Evolutionary conservation across 805 yeast genomes (phyloP).

Genomic region (Candida verbasci): DNA sequence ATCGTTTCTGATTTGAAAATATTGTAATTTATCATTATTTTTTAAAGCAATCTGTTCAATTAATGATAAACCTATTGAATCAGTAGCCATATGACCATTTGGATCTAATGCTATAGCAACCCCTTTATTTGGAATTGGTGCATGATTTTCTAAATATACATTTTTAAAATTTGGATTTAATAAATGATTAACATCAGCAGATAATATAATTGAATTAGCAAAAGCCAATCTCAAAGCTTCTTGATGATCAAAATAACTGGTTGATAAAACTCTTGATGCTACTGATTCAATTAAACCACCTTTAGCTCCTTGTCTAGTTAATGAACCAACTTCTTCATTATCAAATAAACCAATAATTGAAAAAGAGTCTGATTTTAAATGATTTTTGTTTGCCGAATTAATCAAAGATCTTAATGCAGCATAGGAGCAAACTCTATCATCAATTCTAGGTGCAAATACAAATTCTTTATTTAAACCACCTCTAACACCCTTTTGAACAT

Average conservation of each 20-base stretch:
- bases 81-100: constrained; percentile 82
- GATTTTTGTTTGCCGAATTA: constrained; percentile 24
- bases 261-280: constrained; percentile 50
- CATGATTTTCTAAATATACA: constrained; percentile 74
- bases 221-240: constrained; percentile 39
- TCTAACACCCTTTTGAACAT: constrained; percentile 71
- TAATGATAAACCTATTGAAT: constrained; percentile 65
- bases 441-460: constrained; percentile 77
- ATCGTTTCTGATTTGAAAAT: constrained; percentile 83
- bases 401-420: constrained; percentile 64
- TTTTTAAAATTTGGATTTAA: constrained; percentile 69
- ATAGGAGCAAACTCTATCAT: constrained; percentile 77
- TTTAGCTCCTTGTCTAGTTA: constrained; percentile 75
- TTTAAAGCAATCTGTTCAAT: constrained; percentile 63
- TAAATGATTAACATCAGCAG: constrained; percentile 83
- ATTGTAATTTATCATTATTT: constrained; percentile 66
- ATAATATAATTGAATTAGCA: constrained; percentile 74
- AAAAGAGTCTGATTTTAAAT: constrained; percentile 33
- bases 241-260: constrained; percentile 21
- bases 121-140: constrained; percentile 77
- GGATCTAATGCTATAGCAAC: constrained; percentile 68
- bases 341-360: constrained; percentile 66
- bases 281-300: constrained; percentile 69
- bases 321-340: constrained; percentile 81
- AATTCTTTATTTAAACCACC: constrained; percentile 80